These are phyloP conservation scores for Lentinula guzmanii DNA, from an alignment of 768 basidiomycete genomes.

Conservation along the genomic window DNA sequence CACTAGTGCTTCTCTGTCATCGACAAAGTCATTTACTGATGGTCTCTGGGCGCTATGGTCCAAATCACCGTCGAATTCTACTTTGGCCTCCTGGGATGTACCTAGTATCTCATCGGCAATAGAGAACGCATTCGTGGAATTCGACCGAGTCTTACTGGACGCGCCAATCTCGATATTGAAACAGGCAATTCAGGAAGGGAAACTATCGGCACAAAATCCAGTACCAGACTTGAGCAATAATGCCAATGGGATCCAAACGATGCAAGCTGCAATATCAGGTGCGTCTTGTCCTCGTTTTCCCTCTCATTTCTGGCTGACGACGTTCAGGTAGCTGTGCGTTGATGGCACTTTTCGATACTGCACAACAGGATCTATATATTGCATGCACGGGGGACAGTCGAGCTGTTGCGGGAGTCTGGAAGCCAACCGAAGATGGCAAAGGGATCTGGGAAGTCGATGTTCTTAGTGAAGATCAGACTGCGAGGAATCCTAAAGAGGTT, in stretches of 20 bases:
- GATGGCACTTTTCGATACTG: conserved; percentile 82
- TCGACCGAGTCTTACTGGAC: conserved; percentile 82
- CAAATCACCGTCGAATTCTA: conserved; percentile 22
- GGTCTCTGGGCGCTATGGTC: conserved; percentile 8
- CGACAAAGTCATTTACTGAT: conserved; percentile 5
- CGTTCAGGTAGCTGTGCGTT: conserved; percentile 82
- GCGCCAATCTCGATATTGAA: conserved; percentile 66
- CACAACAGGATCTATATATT: conserved; percentile 77
- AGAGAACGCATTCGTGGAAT: conserved; percentile 66
- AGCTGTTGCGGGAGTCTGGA: conserved; percentile 93
- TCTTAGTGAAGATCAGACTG: conserved; percentile 95
- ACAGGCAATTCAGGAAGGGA: conserved; percentile 29
- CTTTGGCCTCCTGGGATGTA: conserved; percentile 6
- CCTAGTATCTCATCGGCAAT: conserved; percentile 54
- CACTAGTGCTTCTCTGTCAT: conserved; percentile 24
- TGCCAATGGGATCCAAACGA: conserved; percentile 61
- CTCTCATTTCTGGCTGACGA: conserved; percentile 7
- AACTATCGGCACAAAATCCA: conserved; percentile 29
- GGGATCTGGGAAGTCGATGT: conserved; percentile 90
- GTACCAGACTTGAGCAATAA: conserved; percentile 67
- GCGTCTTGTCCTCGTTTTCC: conserved; percentile 8
- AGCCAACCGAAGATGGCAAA: conserved; percentile 52
- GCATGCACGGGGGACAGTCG: conserved; percentile 92
- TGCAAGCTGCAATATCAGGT: conserved; percentile 83
- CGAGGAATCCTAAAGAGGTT: conserved; percentile 80